These are phyloP conservation scores for Zelopaecilomyces penicillatus DNA, from an alignment of 2,329 filamentous ascomycete species.

Conservation along the genomic window DNA sequence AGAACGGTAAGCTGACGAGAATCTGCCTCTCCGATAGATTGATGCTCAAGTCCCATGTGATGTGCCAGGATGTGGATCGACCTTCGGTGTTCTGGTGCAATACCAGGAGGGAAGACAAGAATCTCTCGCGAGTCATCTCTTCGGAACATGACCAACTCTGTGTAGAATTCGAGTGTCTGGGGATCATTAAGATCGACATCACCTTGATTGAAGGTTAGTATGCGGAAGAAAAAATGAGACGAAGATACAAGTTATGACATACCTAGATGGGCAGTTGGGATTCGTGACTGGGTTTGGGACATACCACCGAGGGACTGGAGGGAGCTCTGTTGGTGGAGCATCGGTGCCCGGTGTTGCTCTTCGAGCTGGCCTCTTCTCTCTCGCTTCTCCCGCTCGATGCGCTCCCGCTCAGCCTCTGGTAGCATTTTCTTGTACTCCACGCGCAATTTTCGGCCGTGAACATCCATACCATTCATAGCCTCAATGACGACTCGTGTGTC, in stretches of 20 bases:
- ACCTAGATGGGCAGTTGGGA: slow-evolving; percentile 36
- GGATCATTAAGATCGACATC: slow-evolving; percentile 91
- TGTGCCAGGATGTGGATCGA: slow-evolving; percentile 92
- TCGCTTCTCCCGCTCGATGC: slow-evolving; percentile 94
- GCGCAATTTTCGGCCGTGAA: slow-evolving; percentile 86
- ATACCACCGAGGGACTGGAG: slow-evolving; percentile 67
- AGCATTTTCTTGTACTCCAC: slow-evolving; percentile 99
- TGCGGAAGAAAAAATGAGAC: slow-evolving; percentile 1
- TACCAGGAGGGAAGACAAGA: slow-evolving; percentile 71
- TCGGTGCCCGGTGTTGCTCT: slow-evolving; percentile 79
- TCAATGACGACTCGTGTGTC: slow-evolving; percentile 92
- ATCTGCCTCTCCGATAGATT: slow-evolving; percentile 80
- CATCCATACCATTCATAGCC: slow-evolving; percentile 87
- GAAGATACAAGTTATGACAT: slow-evolving; percentile 7
- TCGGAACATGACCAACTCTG: slow-evolving; percentile 82
- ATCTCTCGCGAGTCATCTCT: slow-evolving; percentile 69
- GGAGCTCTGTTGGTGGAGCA: slow-evolving; percentile 77
- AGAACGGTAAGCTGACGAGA: slow-evolving; percentile 86
- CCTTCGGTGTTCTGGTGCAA: slow-evolving; percentile 76
- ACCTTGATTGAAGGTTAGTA: slow-evolving; percentile 21
- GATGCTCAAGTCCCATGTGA: slow-evolving; percentile 85
- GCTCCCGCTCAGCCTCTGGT: slow-evolving; percentile 83
- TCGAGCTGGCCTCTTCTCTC: slow-evolving; percentile 93
- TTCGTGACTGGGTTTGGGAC: slow-evolving; percentile 52
- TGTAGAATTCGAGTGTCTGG: slow-evolving; percentile 79